Evolutionary conservation across 495 filamentous ascomycete genomes (phyloP), one percentile per base, ranked within the genome.

Genomic region (Aspergillus diversus): DNA sequence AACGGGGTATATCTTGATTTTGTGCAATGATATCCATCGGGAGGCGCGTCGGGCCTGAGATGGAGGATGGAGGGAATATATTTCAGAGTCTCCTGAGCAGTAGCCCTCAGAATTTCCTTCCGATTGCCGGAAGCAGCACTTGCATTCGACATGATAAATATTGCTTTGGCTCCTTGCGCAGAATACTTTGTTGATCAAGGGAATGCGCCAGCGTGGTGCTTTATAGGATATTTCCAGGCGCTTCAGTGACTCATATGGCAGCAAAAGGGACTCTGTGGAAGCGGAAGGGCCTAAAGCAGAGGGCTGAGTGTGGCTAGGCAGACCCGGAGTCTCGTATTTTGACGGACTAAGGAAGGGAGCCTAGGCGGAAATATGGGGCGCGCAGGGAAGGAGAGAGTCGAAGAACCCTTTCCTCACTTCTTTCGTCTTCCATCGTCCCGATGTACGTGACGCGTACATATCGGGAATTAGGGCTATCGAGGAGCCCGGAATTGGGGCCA

Each of bases 11-110:
- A 65, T 37, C 43, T 67, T 33, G 46, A 32, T 8, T 58, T 55
- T 2, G 64, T 33, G 51, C 66, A 66, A 32, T 65, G 63, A n/a
- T 68, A 51, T 17, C 71, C 73, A 15, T 33, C 63, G 13, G 64
- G 43, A 39, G 67, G 69, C 31, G 68, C 69, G 11, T 71, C 57
- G 15, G 75, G 73, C n/a, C 57, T 61, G 15, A 59, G 35, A 5
- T 59, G 55, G n/a, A 78, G 43, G 3, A 78, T 55, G 2, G 32
- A n/a, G 13, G 69, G 66, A 9, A 71, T 60, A 0, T 58, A 13
- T 4, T 17, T 37, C 35, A 57, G 59, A 17, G 65, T 68, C 37
- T 70, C 66, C 50, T 63, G 33, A 27, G 69, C 64, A 1, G 57
- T 65, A 12, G 35, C 58, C 43, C 53, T 47, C 21, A 69, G 33